phyloP scores from a whole-genome alignment of 2,329 filamentous ascomycete species.

The Colletotrichum shisoi region DNA sequence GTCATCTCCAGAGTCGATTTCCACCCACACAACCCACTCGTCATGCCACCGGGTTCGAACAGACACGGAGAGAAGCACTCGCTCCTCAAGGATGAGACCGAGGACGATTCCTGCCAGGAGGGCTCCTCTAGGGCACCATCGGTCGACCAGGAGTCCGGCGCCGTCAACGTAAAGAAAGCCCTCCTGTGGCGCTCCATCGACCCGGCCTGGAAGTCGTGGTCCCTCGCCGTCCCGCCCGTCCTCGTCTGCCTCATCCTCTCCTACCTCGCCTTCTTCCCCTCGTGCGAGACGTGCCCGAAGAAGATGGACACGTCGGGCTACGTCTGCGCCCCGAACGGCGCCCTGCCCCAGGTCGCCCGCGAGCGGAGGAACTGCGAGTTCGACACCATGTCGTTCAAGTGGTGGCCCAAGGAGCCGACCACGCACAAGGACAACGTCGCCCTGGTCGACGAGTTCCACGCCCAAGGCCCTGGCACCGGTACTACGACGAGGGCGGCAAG shows the following conservation, averaged over 20 bases:
- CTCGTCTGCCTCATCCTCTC: conserved; percentile 17
- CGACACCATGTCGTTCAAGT: neutral
- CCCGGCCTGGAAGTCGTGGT: conserved; percentile 31
- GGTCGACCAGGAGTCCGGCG: conserved; percentile 9
- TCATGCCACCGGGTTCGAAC: conserved; percentile 1
- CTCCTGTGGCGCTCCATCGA: conserved; percentile 18
- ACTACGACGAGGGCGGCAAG: neutral
- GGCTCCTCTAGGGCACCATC: conserved; percentile 7
- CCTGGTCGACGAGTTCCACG: neutral
- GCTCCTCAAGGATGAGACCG: conserved; percentile 18
- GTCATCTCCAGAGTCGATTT: too few species aligned
- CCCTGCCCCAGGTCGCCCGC: neutral
- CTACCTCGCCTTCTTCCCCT: conserved; percentile 25
- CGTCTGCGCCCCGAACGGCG: neutral
- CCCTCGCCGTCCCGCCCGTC: conserved; percentile 10
- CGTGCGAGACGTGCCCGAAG: conserved; percentile 18
- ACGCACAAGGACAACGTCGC: neutral
- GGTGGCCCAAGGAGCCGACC: neutral
- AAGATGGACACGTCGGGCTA: neutral
- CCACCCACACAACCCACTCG: neutral
- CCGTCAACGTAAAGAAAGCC: neutral
- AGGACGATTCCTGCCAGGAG: conserved; percentile 9
- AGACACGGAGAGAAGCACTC: conserved; percentile 18
- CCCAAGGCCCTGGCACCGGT: neutral
- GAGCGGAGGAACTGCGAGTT: neutral